phyloP scores from a whole-genome alignment of 192 early-diverging fungal species.

The Pecoramyces ruminantium region DNA sequence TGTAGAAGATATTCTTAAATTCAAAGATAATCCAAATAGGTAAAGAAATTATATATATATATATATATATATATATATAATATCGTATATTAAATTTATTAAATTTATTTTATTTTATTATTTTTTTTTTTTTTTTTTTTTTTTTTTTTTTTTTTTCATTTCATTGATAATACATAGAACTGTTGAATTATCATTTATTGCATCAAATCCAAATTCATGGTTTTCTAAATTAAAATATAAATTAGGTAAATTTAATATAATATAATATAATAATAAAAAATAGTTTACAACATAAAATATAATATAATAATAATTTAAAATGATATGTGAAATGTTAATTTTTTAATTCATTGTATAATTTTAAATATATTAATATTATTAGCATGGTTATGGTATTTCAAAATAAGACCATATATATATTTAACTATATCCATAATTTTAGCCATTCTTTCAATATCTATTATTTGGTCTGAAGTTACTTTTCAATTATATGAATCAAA shows the following conservation, averaged over 20 bases:
- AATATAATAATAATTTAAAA: too few relatives aligned
- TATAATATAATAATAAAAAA: too few relatives aligned
- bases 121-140: slow-evolving; percentile 4
- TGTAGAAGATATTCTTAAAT: slow-evolving; percentile 63
- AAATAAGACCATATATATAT: slow-evolving; percentile 43
- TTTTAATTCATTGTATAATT: neutral
- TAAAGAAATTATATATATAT: slow-evolving; percentile 9
- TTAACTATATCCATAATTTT: slow-evolving; percentile 38
- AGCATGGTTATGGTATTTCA: slow-evolving; percentile 78
- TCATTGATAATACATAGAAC: slow-evolving; percentile 1
- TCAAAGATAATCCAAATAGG: slow-evolving; percentile 42
- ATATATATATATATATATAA: too few relatives aligned
- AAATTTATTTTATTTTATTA: neutral
- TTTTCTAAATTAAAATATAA: neutral
- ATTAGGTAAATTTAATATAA: neutral
- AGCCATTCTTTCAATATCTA: slow-evolving; percentile 37
- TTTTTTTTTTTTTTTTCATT: slow-evolving; percentile 8
- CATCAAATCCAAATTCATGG: neutral
- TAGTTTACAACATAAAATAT: too few relatives aligned
- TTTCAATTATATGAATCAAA: slow-evolving; percentile 49
- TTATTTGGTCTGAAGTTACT: slow-evolving; percentile 90
- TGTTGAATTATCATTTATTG: slow-evolving; percentile 4
- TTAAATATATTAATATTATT: neutral
- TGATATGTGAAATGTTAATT: too few relatives aligned
- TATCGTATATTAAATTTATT: too few relatives aligned